phyloP scores from a whole-genome alignment of 2,329 filamentous ascomycete species.

The Epichloe scottii region DNA sequence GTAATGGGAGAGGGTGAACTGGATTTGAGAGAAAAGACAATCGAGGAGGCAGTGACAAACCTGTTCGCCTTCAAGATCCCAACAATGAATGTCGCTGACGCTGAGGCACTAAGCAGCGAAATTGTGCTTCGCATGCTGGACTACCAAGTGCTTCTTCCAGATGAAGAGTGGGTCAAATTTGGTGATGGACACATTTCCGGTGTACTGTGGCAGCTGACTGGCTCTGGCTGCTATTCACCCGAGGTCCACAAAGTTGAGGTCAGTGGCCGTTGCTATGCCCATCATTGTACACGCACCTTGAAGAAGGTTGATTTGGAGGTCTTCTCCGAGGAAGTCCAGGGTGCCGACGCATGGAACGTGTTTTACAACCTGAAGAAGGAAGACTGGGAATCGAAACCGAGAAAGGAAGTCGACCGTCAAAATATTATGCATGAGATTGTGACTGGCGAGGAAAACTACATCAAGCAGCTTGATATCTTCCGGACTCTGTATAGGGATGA shows the following conservation, averaged over 20 bases:
- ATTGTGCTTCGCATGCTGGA: constrained; percentile 73
- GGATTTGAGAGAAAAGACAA: constrained; percentile 71
- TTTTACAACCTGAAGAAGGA: constrained; percentile 79
- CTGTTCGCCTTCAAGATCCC: constrained; percentile 92
- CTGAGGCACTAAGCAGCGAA: constrained; percentile 68
- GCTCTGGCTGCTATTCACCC: constrained; percentile 79
- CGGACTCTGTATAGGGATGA: constrained; percentile 76
- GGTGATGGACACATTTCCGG: constrained; percentile 69
- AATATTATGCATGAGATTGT: constrained; percentile 94
- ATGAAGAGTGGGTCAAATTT: constrained; percentile 98
- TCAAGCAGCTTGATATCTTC: constrained; percentile 78
- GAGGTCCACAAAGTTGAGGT: constrained; percentile 63
- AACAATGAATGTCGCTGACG: constrained; percentile 97
- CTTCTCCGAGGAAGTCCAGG: constrained; percentile 54
- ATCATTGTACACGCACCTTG: constrained; percentile 85
- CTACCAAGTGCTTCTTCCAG: constrained; percentile 64
- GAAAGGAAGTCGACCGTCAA: constrained; percentile 85
- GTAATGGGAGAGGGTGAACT: constrained; percentile 84
- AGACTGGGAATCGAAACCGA: constrained; percentile 55
- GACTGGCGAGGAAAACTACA: constrained; percentile 81
- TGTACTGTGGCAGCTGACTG: constrained; percentile 86
- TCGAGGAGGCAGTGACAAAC: constrained; percentile 77
- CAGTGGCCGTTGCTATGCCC: constrained; percentile 74
- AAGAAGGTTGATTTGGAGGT: constrained; percentile 88
- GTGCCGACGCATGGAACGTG: constrained; percentile 69